phyloP scores from a whole-genome alignment of 2,329 filamentous ascomycete genomes.

The Drechslerella stenobrocha region DNA sequence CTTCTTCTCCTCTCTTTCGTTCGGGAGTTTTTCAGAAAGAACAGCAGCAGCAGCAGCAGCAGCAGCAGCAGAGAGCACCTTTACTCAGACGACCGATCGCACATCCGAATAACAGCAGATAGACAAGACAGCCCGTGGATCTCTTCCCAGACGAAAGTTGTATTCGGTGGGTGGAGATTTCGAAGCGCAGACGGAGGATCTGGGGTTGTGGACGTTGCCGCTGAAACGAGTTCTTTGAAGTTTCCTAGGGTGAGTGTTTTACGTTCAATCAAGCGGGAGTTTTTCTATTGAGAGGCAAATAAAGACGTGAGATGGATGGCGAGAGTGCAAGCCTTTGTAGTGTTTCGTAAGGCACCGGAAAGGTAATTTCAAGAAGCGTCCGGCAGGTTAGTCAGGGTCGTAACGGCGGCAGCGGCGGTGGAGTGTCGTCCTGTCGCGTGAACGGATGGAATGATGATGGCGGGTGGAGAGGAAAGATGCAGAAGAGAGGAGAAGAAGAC shows the following conservation, averaged over 20 bases:
- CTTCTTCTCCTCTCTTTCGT: conserved; percentile 27
- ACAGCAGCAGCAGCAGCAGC: too few species aligned
- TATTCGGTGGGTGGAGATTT: conserved; percentile 39
- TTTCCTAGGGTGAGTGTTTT: conserved; percentile 47
- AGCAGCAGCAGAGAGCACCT: conserved; percentile 34
- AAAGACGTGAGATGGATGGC: conserved; percentile 33
- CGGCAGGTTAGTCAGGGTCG: not conserved
- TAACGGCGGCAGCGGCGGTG: conserved; percentile 11
- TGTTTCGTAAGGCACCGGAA: conserved; percentile 26
- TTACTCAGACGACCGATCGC: conserved; percentile 34
- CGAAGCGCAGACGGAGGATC: conserved; percentile 6
- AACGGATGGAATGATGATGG: conserved; percentile 16
- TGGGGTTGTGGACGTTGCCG: conserved; percentile 1
- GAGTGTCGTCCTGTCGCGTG: conserved; percentile 36
- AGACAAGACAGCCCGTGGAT: conserved; percentile 12
- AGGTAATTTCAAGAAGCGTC: conserved; percentile 5
- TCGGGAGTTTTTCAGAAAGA: conserved; percentile 5
- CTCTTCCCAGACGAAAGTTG: conserved; percentile 39
- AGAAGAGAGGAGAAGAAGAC: conserved; percentile 15
- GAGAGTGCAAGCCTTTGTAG: conserved; percentile 40
- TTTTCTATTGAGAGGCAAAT: conserved; percentile 33
- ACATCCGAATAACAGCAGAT: conserved; percentile 21
- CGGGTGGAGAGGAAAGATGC: conserved; percentile 20
- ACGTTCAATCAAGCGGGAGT: conserved; percentile 17
- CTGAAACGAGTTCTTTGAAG: conserved; percentile 44